A percentile compares a stretch with the other conserved stretches of the same genome.
phyloP scores from a whole-genome alignment of 257 asterid genomes.

The Parsonsia alboflavescens region DNA sequence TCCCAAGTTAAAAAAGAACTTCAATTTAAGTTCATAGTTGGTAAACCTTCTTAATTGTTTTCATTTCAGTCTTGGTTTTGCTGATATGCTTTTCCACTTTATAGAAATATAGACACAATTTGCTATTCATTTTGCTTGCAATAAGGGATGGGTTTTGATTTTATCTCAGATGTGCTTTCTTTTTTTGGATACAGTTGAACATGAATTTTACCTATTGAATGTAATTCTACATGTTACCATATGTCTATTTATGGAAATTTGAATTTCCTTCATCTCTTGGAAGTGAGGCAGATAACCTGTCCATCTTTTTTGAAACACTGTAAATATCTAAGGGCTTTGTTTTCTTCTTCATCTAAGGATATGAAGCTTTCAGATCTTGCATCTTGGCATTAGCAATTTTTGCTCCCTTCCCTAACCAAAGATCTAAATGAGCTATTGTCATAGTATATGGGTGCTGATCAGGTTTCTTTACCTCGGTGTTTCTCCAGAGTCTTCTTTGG shows the following conservation, averaged over 20 bases:
- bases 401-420: neutral
- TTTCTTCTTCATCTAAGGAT: neutral
- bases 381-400: no score
- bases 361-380: neutral
- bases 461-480: neutral
- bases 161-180: neutral
- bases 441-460: neutral
- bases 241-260: neutral
- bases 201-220: neutral
- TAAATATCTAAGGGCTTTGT: neutral
- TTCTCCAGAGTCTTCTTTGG: neutral
- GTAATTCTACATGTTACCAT: neutral
- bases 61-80: neutral
- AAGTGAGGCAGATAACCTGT: neutral
- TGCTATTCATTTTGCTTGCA: neutral
- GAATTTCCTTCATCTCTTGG: neutral
- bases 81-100: neutral
- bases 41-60: neutral
- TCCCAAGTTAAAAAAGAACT: no score
- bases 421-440: neutral
- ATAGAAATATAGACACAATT: neutral
- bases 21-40: neutral
- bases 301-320: neutral
- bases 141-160: neutral
- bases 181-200: neutral